Conservation (phyloP, 331 rosid species). For the Quercus phellos region DNA sequence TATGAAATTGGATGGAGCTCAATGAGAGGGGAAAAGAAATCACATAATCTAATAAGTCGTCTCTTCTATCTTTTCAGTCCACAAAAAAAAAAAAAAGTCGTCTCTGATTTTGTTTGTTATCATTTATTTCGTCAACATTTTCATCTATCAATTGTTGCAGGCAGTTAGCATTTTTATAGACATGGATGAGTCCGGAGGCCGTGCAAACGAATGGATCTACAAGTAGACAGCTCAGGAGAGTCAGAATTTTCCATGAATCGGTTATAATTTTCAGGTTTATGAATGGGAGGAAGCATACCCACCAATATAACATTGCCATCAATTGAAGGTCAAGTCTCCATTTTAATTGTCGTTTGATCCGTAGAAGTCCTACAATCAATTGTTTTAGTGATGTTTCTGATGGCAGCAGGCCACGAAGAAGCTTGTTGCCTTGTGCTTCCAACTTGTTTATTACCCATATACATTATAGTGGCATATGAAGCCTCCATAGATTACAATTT, state of each 20-base stretch:
- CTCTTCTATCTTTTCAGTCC: too few species aligned
- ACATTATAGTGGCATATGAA: neutral
- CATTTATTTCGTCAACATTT: neutral
- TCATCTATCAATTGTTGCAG: conserved; percentile 36
- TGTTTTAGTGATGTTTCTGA: neutral
- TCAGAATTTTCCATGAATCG: conserved; percentile 5
- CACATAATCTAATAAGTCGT: too few species aligned
- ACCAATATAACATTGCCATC: neutral
- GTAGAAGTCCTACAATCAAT: neutral
- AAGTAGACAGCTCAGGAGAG: conserved; percentile 39
- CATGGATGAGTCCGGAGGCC: conserved; percentile 91
- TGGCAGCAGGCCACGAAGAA: neutral
- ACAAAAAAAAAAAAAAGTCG: too few species aligned
- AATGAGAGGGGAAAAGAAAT: too few species aligned
- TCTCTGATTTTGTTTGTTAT: neutral
- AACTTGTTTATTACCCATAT: neutral
- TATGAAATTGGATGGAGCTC: neutral
- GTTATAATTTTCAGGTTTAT: neutral
- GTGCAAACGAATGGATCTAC: conserved; percentile 89
- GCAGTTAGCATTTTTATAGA: conserved; percentile 96
- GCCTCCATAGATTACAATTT: neutral
- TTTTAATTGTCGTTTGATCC: neutral
- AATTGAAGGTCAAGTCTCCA: neutral
- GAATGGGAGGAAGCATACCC: conserved; percentile 4
- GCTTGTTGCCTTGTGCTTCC: neutral